Conservation (phyloP, 2,329 filamentous ascomycete genomes). For the Trichoderma afroharzianum region DNA sequence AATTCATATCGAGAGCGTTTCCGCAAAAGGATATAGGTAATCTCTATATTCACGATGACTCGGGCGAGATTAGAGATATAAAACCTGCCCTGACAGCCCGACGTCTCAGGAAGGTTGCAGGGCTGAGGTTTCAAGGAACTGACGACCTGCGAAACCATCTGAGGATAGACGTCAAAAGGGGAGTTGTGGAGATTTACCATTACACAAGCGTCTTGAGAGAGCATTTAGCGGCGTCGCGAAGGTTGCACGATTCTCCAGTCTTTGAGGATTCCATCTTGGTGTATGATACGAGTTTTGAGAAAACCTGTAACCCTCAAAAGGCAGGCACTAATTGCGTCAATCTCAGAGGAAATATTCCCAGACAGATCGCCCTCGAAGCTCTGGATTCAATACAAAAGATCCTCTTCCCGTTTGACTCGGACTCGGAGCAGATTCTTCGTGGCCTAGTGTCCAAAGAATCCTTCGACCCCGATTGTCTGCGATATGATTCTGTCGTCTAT, state of each 20-base stretch:
- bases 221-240: not conserved
- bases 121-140: not conserved
- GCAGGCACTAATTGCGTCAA: not conserved
- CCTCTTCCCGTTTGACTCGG: not conserved
- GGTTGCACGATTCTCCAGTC: too few species aligned
- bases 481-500: not conserved
- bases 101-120: not conserved
- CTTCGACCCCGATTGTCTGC: not conserved
- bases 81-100: not conserved
- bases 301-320: not conserved
- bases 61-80: not conserved
- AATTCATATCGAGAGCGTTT: not conserved
- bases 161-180: not conserved
- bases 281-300: not conserved
- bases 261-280: not conserved
- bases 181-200: not conserved
- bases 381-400: not conserved
- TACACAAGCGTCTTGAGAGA: not conserved
- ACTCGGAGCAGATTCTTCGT: not conserved
- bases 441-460: not conserved
- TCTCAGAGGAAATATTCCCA: not conserved
- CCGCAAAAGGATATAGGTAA: not conserved
- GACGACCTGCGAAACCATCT: not conserved
- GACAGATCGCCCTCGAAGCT: not conserved
- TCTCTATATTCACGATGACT: not conserved